Base-by-base conservation (phyloP, 192 early-diverging fungal genomes). In the Mortierella antarctica region DNA sequence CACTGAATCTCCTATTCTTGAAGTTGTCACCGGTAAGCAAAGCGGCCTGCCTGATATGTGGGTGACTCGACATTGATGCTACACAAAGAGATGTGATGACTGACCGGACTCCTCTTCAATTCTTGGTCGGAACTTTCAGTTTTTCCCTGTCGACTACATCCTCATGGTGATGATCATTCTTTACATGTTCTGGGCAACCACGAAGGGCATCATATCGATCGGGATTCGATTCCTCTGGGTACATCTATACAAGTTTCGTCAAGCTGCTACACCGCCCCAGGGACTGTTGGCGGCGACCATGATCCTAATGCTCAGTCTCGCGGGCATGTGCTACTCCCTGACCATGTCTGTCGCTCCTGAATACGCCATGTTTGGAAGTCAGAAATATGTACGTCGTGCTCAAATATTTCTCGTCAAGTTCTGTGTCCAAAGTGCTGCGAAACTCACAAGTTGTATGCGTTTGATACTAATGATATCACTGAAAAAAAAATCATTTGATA, bases 341-440 rank as follows among this genome's bases (percentile, higher is more conserved):
- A 87, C 86, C 45, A 88, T 85, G 54, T 76, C 85, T 3, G 85
- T 91, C 31, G 86, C 85, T n/a, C 90, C 90, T 15, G 83, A 84
- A 8, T 91, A 91, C 70, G 68, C 89, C 40, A 86, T 87, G 73
- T 91, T 88, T 83, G 90, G 90, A 31, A 87, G 85, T 46, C 90
- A 91, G 62, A 71, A 82, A 59, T 91, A 87, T 57, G 88, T 88
- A 78, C 84, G 86, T 31, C 18, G 62, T 44, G 21, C 17, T 52
- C 21, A 56, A 20, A 7, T 17, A 49, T 18, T 21, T 41, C 42
- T 11, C n/a, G 13, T 17, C 41, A 44, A 42, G 13, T 60, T 10
- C n/a, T n/a, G n/a, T n/a, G n/a, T n/a, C n/a, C n/a, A n/a, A n/a
- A n/a, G n/a, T n/a, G n/a, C n/a, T n/a, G n/a, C n/a, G n/a, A n/a